These are phyloP conservation scores for Flueggea neowawraea DNA, from an alignment of 441 rosid species.

Conservation along the genomic window DNA sequence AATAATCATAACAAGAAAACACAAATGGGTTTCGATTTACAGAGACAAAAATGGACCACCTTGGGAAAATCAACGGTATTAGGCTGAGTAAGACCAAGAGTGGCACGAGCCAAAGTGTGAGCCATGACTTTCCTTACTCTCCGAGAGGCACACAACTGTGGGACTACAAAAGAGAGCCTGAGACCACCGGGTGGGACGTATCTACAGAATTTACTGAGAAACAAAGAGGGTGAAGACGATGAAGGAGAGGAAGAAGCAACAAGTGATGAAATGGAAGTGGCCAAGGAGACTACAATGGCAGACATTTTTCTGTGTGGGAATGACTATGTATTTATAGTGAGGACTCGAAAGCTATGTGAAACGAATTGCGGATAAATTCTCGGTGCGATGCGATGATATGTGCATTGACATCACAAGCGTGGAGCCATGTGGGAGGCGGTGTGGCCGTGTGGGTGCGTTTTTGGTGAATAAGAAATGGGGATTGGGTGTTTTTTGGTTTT, in stretches of 20 bases:
- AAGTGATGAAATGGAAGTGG: too few species aligned
- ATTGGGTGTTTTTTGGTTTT: too few species aligned
- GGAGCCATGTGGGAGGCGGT: too few species aligned
- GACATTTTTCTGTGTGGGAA: constrained; percentile 42
- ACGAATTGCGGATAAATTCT: too few species aligned
- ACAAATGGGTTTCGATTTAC: neutral
- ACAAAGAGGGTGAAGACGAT: constrained; percentile 21
- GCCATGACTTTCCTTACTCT: constrained; percentile 44
- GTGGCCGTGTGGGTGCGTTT: too few species aligned
- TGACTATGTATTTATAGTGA: constrained; percentile 17
- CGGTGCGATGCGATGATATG: too few species aligned
- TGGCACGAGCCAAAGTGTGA: constrained; percentile 51
- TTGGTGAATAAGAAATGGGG: too few species aligned
- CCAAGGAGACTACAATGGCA: constrained; percentile 43
- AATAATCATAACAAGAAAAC: neutral
- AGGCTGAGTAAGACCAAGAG: constrained; percentile 84
- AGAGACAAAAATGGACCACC: constrained; percentile 27
- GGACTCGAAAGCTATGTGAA: too few species aligned
- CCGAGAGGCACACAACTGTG: neutral
- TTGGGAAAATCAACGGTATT: constrained; percentile 41
- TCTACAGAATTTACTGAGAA: constrained; percentile 15
- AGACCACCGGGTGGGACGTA: neutral
- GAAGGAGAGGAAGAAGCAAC: too few species aligned
- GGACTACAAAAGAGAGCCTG: neutral
- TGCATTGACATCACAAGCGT: too few species aligned